Evolutionary conservation across 331 rosid species (phyloP).

Genomic region (Dryas integrifolia): DNA sequence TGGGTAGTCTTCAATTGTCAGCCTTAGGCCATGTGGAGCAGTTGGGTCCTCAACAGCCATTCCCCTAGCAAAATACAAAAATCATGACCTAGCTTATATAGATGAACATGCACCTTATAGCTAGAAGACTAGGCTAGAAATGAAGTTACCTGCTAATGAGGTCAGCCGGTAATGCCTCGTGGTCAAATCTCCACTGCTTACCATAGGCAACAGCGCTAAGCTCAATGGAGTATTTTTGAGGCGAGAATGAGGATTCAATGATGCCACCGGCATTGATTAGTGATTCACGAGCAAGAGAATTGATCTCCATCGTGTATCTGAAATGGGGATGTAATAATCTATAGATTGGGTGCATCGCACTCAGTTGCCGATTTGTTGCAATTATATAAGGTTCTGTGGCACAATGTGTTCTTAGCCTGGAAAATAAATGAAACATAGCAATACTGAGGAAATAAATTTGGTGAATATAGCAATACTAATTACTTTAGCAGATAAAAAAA

Average conservation of each 20-base stretch:
- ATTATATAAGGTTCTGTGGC: slow-evolving; percentile 69
- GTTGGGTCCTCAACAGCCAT: slow-evolving; percentile 58
- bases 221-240: slow-evolving; percentile 48
- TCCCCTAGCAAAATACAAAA: slow-evolving; percentile 38
- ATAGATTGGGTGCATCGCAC: slow-evolving; percentile 80
- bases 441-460: no score
- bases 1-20: slow-evolving; percentile 60
- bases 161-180: slow-evolving; percentile 74
- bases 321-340: slow-evolving; percentile 79
- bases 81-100: not conserved
- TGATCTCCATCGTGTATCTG: slow-evolving; percentile 86
- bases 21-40: slow-evolving; percentile 55
- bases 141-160: slow-evolving; percentile 56
- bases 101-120: no score
- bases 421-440: not conserved
- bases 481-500: no score
- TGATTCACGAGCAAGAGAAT: slow-evolving; percentile 69
- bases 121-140: not conserved
- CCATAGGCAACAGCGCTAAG: slow-evolving; percentile 65
- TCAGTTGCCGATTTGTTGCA: slow-evolving; percentile 66
- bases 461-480: no score
- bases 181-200: slow-evolving; percentile 66
- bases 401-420: slow-evolving; percentile 80
- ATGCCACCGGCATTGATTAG: slow-evolving; percentile 59
- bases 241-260: slow-evolving; percentile 58